These are phyloP conservation scores for Magnaporthiopsis rhizophila DNA, from an alignment of 2,329 filamentous ascomycete genomes.

Conservation along the genomic window DNA sequence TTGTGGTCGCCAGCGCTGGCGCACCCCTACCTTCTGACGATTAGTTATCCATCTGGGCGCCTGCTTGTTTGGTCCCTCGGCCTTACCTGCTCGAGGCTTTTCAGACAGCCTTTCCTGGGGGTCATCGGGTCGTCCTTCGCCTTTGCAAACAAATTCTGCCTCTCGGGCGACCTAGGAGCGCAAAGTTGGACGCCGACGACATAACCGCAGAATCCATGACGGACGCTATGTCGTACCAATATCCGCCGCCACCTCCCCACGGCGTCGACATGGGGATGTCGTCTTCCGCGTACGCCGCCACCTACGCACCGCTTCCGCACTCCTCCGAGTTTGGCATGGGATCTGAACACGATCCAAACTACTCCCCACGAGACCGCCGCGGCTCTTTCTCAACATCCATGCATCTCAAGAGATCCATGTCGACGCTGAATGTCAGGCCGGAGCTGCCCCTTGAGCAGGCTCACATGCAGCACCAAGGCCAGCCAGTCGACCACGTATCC, in stretches of 20 bases:
- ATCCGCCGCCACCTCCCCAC: conserved; percentile 33
- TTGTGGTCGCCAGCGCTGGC: not conserved
- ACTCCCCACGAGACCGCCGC: conserved; percentile 27
- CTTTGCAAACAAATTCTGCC: not conserved
- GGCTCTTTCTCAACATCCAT: conserved; percentile 29
- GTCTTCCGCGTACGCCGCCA: conserved; percentile 27
- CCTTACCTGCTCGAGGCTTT: not conserved
- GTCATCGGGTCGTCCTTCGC: not conserved
- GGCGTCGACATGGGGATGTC: conserved; percentile 33
- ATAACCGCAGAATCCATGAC: conserved; percentile 25
- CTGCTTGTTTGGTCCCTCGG: not conserved
- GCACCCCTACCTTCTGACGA: not conserved
- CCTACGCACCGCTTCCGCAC: conserved; percentile 24
- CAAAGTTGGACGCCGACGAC: conserved; percentile 18
- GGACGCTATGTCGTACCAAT: conserved; percentile 42
- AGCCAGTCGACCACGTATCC: conserved; percentile 22
- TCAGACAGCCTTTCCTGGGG: not conserved
- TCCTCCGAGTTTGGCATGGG: conserved; percentile 24
- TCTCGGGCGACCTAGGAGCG: not conserved
- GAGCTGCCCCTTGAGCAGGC: conserved; percentile 16
- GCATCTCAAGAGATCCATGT: conserved; percentile 40
- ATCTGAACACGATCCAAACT: conserved; percentile 21
- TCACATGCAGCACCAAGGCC: conserved; percentile 6
- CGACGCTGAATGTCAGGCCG: conserved; percentile 38
- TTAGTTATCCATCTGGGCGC: not conserved